Conservation (phyloP, 176 grass and related monocot genomes). For the Phoenix dactylifera region DNA sequence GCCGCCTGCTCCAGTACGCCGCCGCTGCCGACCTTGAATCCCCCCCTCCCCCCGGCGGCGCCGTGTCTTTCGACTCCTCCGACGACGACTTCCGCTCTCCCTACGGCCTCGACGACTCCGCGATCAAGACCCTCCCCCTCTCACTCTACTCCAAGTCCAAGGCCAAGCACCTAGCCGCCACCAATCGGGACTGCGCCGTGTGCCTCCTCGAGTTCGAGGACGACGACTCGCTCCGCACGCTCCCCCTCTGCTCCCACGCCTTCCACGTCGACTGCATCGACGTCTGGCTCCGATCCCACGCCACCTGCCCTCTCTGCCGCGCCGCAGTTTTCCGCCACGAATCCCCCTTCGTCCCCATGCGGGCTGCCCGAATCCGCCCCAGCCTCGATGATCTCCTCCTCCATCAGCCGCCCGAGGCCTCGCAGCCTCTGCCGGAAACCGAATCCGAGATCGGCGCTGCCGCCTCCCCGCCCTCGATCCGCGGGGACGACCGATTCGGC, state of each 20-base stretch:
- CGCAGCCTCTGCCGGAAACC: not conserved
- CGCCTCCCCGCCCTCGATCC: constrained; percentile 6
- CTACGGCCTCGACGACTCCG: constrained; percentile 62
- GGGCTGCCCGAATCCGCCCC: constrained; percentile 38
- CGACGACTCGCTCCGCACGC: constrained; percentile 64
- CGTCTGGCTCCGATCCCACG: constrained; percentile 81
- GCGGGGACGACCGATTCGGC: constrained; percentile 18
- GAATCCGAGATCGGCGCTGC: constrained; percentile 40
- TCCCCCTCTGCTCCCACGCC: constrained; percentile 75
- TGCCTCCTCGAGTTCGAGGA: constrained; percentile 91
- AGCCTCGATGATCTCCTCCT: constrained; percentile 81
- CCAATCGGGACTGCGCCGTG: constrained; percentile 61
- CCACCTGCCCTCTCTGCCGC: constrained; percentile 79
- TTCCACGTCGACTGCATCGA: constrained; percentile 96
- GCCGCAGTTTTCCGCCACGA: constrained; percentile 41
- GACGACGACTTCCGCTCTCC: constrained; percentile 63
- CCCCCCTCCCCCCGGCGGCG: constrained; percentile 28
- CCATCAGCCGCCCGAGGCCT: constrained; percentile 30
- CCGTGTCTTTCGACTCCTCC: constrained; percentile 25
- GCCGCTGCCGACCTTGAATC: constrained; percentile 28
- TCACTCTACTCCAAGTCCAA: constrained; percentile 46
- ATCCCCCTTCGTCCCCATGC: constrained; percentile 39
- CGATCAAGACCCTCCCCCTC: constrained; percentile 73
- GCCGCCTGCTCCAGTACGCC: constrained; percentile 31
- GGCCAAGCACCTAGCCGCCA: constrained; percentile 31